Evolutionary conservation across 306 rosid species (phyloP).

Genomic region (Cucumis hystrix): DNA sequence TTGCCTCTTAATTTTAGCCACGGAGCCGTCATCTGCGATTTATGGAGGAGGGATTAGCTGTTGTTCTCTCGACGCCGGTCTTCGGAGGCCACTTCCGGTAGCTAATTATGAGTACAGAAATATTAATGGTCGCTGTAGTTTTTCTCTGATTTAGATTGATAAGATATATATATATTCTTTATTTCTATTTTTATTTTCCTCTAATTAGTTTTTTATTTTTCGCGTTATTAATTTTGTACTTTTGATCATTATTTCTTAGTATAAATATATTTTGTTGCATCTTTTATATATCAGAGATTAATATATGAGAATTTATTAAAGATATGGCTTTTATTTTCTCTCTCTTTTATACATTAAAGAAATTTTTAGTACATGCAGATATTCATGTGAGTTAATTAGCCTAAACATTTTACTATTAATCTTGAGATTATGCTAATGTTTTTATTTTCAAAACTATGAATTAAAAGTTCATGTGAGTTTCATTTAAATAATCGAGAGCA

Average conservation of each 20-base stretch:
- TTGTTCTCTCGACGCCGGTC: neutral
- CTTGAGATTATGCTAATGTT: too few species aligned
- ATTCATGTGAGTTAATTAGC: too few species aligned
- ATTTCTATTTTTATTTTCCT: neutral
- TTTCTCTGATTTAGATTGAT: neutral
- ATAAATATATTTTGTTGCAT: neutral
- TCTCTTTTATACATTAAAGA: too few species aligned
- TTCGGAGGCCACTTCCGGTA: neutral
- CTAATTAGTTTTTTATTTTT: neutral
- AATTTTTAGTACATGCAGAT: too few species aligned
- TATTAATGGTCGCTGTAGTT: neutral
- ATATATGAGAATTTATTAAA: too few species aligned
- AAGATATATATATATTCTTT: neutral
- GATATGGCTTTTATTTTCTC: too few species aligned
- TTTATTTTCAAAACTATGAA: too few species aligned
- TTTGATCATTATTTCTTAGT: neutral
- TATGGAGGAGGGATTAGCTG: neutral
- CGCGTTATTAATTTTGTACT: neutral
- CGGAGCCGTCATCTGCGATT: neutral
- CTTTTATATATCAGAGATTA: too few species aligned
- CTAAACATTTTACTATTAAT: too few species aligned
- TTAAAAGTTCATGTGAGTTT: too few species aligned
- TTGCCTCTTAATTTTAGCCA: constrained; percentile 26
- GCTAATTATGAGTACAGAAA: neutral
- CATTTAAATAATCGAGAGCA: too few species aligned